Percentiles rank a stretch among this genome's conserved stretches.
Conservation (phyloP, 345 rosid species). For the Syzygium aqueum region DNA sequence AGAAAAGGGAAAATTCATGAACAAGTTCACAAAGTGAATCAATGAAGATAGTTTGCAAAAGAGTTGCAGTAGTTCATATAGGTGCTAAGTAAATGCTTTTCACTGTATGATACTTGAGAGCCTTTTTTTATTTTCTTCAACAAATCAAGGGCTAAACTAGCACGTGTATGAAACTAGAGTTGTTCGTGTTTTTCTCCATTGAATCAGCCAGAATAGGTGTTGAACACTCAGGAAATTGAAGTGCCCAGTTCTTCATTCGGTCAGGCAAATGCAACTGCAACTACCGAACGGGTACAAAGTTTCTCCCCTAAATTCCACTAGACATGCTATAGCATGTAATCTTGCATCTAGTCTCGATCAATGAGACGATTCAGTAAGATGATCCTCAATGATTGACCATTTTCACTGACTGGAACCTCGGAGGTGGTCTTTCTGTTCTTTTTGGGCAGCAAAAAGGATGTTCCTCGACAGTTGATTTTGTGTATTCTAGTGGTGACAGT, state of each 20-base stretch:
- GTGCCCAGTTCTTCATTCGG: neutral
- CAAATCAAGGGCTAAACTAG: neutral
- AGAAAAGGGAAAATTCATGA: neutral
- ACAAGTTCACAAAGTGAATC: neutral
- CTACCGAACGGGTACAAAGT: neutral
- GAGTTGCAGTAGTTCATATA: neutral
- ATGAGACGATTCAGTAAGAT: neutral
- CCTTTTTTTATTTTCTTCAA: neutral
- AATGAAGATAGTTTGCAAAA: neutral
- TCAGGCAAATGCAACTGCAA: neutral
- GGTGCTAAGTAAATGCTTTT: neutral
- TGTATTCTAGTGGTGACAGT: neutral
- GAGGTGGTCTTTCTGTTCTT: neutral
- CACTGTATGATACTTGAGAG: neutral
- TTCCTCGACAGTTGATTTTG: neutral
- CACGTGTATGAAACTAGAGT: neutral
- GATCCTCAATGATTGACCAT: neutral
- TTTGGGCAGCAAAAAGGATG: neutral
- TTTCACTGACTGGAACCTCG: neutral
- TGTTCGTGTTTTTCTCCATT: accelerated
- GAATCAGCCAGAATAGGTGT: neutral
- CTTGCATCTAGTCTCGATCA: neutral
- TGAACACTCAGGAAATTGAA: neutral
- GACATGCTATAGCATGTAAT: neutral
- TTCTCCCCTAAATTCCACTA: neutral